Evolutionary conservation across 495 filamentous ascomycete genomes (phyloP).

Genomic region (Bacidia rubella): DNA sequence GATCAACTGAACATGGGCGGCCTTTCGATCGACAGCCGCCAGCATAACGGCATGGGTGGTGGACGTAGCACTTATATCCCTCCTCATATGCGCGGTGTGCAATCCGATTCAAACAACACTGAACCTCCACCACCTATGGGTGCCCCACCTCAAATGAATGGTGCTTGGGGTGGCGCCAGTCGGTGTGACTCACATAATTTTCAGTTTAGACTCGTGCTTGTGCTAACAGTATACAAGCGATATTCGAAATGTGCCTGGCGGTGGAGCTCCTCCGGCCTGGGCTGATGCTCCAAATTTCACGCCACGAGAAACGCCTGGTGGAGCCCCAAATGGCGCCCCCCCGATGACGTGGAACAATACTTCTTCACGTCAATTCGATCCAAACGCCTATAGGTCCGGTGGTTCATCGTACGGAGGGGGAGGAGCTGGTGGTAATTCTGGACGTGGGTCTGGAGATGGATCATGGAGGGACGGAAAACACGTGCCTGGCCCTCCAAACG

Average conservation of each 20-base stretch:
- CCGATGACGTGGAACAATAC: slow-evolving; percentile 29
- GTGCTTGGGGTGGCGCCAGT: neutral
- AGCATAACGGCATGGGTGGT: slow-evolving; percentile 40
- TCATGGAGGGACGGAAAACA: slow-evolving; percentile 97
- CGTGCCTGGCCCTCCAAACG: slow-evolving; percentile 74
- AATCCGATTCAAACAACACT: slow-evolving; percentile 28
- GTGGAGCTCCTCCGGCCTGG: slow-evolving; percentile 43
- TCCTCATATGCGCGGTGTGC: slow-evolving; percentile 71
- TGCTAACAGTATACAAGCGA: neutral
- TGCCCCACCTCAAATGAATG: slow-evolving; percentile 12
- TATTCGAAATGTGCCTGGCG: slow-evolving; percentile 31
- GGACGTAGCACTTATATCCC: slow-evolving; percentile 81
- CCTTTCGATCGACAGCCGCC: slow-evolving; percentile 61
- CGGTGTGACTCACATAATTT: neutral
- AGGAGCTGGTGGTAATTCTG: slow-evolving; percentile 29
- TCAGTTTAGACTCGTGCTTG: slow-evolving; percentile 3
- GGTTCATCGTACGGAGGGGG: slow-evolving; percentile 33
- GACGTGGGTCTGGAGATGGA: slow-evolving; percentile 80
- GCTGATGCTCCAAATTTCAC: slow-evolving; percentile 61
- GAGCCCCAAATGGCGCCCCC: slow-evolving; percentile 20
- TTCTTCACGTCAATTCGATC: slow-evolving; percentile 40
- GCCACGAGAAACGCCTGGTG: slow-evolving; percentile 33
- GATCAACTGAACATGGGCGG: slow-evolving; percentile 88
- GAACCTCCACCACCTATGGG: slow-evolving; percentile 26
- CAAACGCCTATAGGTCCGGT: slow-evolving; percentile 46